Percentiles rank a stretch among this genome's conserved stretches.
phyloP scores from a whole-genome alignment of 2,329 filamentous ascomycete species.

The Colletotrichum sp. region DNA sequence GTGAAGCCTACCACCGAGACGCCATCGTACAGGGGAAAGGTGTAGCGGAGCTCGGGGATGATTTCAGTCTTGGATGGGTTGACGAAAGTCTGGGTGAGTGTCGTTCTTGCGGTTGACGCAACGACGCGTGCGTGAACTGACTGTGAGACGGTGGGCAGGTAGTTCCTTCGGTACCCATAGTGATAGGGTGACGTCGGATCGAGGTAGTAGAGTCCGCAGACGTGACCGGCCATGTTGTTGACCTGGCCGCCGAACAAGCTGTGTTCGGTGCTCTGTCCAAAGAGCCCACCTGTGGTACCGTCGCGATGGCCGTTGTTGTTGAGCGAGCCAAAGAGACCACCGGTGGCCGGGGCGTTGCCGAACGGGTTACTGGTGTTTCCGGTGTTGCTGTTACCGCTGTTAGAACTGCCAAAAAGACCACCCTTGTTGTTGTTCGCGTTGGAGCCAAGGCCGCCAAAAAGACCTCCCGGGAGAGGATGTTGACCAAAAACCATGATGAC shows the following conservation, averaged over 20 bases:
- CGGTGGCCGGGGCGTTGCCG: background rate
- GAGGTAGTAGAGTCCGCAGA: slow-evolving; percentile 42
- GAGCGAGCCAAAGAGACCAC: background rate
- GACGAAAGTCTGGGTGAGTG: slow-evolving; percentile 62
- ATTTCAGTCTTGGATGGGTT: slow-evolving; percentile 50
- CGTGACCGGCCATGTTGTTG: background rate
- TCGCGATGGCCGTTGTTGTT: background rate
- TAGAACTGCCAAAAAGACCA: background rate
- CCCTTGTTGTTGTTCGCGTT: background rate
- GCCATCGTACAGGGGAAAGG: slow-evolving; percentile 76
- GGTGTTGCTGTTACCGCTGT: background rate
- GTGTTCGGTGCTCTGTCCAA: background rate
- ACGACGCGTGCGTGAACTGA: slow-evolving; percentile 66
- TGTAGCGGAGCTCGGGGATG: slow-evolving; percentile 61
- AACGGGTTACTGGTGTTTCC: background rate
- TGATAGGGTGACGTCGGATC: background rate
- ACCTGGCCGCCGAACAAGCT: background rate
- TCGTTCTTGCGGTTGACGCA: slow-evolving; percentile 54
- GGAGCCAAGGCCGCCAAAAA: background rate
- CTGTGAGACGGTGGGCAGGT: slow-evolving; percentile 64
- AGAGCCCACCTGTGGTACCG: background rate
- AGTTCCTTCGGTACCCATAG: slow-evolving; percentile 29
- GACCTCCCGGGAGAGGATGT: background rate
- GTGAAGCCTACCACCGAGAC: slow-evolving; percentile 72
- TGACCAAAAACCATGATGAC: background rate